Percentiles rank a stretch among this genome's conserved stretches.
Conservation (phyloP, 164 flowering plant genomes). For the Cinnamomum chago region DNA sequence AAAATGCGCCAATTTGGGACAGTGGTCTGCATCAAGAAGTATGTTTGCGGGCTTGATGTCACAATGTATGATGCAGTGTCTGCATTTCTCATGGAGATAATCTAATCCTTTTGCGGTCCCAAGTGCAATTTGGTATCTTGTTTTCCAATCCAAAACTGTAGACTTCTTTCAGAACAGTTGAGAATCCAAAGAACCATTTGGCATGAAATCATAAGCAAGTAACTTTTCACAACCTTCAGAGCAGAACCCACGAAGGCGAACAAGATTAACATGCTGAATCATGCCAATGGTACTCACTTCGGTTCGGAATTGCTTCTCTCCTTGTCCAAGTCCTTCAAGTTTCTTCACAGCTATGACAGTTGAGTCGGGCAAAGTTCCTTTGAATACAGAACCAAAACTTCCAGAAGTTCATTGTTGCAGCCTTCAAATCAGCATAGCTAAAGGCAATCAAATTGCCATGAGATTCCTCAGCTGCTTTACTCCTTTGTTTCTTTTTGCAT, state of each 20-base stretch:
- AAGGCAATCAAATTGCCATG: constrained; percentile 36
- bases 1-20: constrained; percentile 39
- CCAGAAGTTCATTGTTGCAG: constrained; percentile 58
- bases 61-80: constrained; percentile 38
- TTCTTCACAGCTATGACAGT: constrained; percentile 42
- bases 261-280: constrained; percentile 55
- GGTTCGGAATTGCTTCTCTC: constrained; percentile 53
- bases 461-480: constrained; percentile 9
- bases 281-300: constrained; percentile 71
- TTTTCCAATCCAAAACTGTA: constrained; percentile 24
- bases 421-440: constrained; percentile 33
- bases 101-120: constrained; percentile 35
- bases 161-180: constrained; percentile 26
- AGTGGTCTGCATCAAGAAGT: constrained; percentile 28
- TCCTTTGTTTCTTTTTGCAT: constrained; percentile 9
- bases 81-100: constrained; percentile 40
- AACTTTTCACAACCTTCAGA: constrained; percentile 34
- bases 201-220: constrained; percentile 59
- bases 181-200: constrained; percentile 43
- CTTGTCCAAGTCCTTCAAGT: constrained; percentile 45
- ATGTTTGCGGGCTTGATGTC: constrained; percentile 43
- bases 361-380: constrained; percentile 36
- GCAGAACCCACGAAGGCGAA: constrained; percentile 55
- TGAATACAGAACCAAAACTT: constrained; percentile 51
- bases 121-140: constrained; percentile 30